These are phyloP conservation scores for Kuraishia floccosa DNA, from an alignment of 805 yeast species.

Conservation along the genomic window DNA sequence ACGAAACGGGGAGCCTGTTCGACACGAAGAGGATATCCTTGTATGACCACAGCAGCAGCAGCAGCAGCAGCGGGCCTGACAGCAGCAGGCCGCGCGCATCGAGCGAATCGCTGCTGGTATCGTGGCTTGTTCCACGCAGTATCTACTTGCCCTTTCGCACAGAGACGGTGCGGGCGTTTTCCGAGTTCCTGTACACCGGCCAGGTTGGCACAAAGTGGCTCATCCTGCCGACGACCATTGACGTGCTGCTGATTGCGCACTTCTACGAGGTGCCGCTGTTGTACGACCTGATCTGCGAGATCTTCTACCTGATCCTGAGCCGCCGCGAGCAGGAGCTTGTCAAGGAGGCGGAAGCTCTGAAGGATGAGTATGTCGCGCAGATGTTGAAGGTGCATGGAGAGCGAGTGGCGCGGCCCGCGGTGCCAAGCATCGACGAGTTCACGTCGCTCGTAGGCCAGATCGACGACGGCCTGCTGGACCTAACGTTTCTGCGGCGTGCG, in stretches of 20 bases:
- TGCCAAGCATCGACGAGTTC: conserved; percentile 29
- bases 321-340: conserved; percentile 47
- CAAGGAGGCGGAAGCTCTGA: conserved; percentile 24
- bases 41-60: background rate
- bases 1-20: no score
- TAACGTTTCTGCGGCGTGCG: conserved; percentile 38
- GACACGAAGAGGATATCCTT: no score
- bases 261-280: conserved; percentile 59
- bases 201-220: conserved; percentile 70
- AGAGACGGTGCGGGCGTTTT: conserved; percentile 47
- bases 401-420: no score
- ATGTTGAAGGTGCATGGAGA: conserved; percentile 4
- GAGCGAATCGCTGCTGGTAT: conserved; percentile 40
- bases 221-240: conserved; percentile 58
- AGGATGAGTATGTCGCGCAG: conserved; percentile 4
- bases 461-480: conserved; percentile 57
- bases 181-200: conserved; percentile 70
- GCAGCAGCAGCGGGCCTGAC: background rate
- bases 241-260: conserved; percentile 50
- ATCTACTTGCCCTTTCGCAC: conserved; percentile 60
- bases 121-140: conserved; percentile 55
- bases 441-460: conserved; percentile 45
- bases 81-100: background rate
- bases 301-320: conserved; percentile 58
- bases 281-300: conserved; percentile 59